Conservation (phyloP, 495 filamentous ascomycete genomes). For the Beverwykella pulmonaria region DNA sequence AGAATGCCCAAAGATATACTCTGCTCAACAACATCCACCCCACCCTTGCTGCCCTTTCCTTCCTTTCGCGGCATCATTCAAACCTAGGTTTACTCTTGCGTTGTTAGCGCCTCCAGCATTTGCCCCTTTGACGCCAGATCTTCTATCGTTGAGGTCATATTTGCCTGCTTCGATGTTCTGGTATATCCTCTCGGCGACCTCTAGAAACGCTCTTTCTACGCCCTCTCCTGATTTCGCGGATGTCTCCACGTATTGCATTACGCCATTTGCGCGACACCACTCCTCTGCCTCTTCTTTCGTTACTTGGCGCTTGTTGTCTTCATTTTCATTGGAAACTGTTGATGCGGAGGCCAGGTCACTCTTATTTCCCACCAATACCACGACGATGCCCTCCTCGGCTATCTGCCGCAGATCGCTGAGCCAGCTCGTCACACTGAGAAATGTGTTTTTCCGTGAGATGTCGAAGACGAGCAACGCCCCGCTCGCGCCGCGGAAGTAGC, state of each 20-base stretch:
- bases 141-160: slow-evolving; percentile 91
- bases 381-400: slow-evolving; percentile 89
- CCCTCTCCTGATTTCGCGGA: slow-evolving; percentile 90
- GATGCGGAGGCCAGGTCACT: slow-evolving; percentile 65
- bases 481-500: slow-evolving; percentile 91
- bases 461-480: slow-evolving; percentile 95
- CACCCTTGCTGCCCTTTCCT: slow-evolving; percentile 31
- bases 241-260: slow-evolving; percentile 93
- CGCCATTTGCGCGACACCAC: slow-evolving; percentile 80
- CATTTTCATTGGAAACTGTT: slow-evolving; percentile 29
- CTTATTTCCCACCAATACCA: slow-evolving; percentile 95
- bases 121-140: slow-evolving; percentile 87
- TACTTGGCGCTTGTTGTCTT: slow-evolving; percentile 72
- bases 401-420: slow-evolving; percentile 88
- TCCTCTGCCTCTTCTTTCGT: slow-evolving; percentile 76
- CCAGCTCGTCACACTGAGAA: slow-evolving; percentile 83
- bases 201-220: slow-evolving; percentile 88
- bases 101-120: slow-evolving; percentile 56
- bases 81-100: slow-evolving; percentile 58
- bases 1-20: neutral
- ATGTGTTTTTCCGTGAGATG: slow-evolving; percentile 83
- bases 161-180: slow-evolving; percentile 90
- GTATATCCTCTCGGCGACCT: slow-evolving; percentile 91
- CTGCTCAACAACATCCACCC: slow-evolving; percentile 33
- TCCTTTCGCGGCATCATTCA: slow-evolving; percentile 53